A percentile compares a stretch with the other conserved stretches of the same genome.
Evolutionary conservation across 495 filamentous ascomycete genomes (phyloP).

Genomic region (Penicillium macrosclerotiorum): DNA sequence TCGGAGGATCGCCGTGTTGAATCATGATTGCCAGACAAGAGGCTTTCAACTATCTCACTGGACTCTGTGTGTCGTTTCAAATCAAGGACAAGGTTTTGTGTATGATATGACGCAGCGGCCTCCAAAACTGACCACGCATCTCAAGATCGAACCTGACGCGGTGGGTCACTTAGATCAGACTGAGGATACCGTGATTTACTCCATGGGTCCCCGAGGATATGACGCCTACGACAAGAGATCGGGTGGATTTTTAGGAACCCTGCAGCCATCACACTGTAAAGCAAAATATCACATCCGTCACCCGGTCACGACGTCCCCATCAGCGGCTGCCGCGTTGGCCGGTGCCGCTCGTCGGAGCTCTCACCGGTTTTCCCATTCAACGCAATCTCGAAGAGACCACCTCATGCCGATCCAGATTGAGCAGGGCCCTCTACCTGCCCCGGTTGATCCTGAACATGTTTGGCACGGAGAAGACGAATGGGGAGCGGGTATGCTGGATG

Average conservation of each 20-base stretch:
- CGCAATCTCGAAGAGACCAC: constrained; percentile 18
- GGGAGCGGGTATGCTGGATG: constrained; percentile 39
- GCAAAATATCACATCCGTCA: constrained; percentile 34
- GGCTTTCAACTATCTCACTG: constrained; percentile 40
- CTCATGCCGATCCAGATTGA: constrained; percentile 26
- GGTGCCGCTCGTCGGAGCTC: constrained; percentile 19
- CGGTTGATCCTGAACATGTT: constrained; percentile 27
- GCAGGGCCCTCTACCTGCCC: constrained; percentile 26
- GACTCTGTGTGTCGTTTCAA: constrained; percentile 43
- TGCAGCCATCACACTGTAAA: constrained; percentile 28
- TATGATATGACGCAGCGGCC: constrained; percentile 42
- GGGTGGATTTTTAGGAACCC: constrained; percentile 26
- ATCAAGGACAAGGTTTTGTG: constrained; percentile 36
- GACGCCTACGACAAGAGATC: constrained; percentile 32
- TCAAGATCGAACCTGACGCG: constrained; percentile 31
- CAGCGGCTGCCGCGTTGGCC: constrained; percentile 16
- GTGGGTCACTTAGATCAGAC: constrained; percentile 41
- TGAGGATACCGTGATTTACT: constrained; percentile 37
- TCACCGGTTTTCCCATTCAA: constrained; percentile 10
- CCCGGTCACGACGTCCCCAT: constrained; percentile 13
- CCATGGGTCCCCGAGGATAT: constrained; percentile 36
- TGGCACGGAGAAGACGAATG: constrained; percentile 35
- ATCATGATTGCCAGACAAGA: constrained; percentile 38
- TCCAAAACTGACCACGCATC: constrained; percentile 26
- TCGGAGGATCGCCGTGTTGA: constrained; percentile 33